Evolutionary conservation across 768 basidiomycete genomes (phyloP).

Genomic region (Roridomyces roridus): DNA sequence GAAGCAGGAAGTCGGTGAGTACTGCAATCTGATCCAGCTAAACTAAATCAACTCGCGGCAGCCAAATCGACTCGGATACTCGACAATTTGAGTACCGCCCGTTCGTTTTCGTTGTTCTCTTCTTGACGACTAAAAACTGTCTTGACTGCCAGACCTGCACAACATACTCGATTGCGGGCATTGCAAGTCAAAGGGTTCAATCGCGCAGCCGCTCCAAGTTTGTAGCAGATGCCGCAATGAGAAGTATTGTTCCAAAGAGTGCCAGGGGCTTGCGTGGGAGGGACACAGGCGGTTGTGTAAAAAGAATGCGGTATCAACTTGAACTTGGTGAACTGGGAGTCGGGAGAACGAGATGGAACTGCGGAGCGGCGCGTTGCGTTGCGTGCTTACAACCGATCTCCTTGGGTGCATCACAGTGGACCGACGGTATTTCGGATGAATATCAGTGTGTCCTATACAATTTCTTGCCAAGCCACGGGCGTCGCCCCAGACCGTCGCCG

Average conservation of each 20-base stretch:
- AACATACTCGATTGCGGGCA: conserved; percentile 4
- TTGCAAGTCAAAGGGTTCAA: conserved; percentile 3
- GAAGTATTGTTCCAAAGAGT: conserved; percentile 11
- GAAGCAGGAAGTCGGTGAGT: conserved; percentile 1
- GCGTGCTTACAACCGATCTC: too few species aligned
- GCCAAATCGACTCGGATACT: background rate
- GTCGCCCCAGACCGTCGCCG: too few species aligned
- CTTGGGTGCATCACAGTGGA: too few species aligned
- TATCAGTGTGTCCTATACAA: too few species aligned
- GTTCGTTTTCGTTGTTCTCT: background rate
- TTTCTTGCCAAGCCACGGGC: too few species aligned
- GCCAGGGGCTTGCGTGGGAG: conserved; percentile 17
- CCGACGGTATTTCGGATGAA: too few species aligned
- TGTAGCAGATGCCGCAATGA: conserved; percentile 9
- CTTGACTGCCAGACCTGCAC: conserved; percentile 1
- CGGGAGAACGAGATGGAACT: too few species aligned
- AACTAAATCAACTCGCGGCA: background rate
- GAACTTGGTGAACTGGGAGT: too few species aligned
- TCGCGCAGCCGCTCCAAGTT: background rate
- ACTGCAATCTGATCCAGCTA: background rate
- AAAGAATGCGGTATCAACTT: background rate
- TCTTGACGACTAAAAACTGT: background rate
- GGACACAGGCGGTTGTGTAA: conserved; percentile 8
- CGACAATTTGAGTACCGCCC: background rate
- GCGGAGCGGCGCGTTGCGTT: too few species aligned